Percentiles rank a stretch among this genome's conserved stretches.
Conservation (phyloP, 306 rosid genomes). For the Quercus rubra region DNA sequence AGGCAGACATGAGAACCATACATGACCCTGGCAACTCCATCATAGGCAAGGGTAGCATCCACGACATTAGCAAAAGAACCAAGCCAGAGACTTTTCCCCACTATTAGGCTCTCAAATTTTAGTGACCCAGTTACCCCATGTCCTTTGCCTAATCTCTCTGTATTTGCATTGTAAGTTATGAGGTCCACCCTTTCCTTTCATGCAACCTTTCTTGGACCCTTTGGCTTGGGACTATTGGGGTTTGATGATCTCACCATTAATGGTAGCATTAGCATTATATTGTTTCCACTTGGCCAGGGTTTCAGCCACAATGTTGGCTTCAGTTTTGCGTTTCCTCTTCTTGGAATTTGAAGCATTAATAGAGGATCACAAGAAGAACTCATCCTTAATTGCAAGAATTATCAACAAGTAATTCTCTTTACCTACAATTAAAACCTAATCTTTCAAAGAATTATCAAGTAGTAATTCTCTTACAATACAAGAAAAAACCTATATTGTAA, state of each 20-base stretch:
- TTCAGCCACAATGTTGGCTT: constrained; percentile 59
- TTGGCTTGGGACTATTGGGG: constrained; percentile 60
- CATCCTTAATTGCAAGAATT: too few species aligned
- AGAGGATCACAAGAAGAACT: too few species aligned
- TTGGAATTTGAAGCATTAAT: constrained; percentile 15
- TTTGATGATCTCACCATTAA: constrained; percentile 21
- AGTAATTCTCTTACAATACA: too few species aligned
- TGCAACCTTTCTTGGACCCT: constrained; percentile 97
- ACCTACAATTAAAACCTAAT: too few species aligned
- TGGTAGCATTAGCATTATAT: constrained; percentile 36
- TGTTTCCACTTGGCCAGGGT: constrained; percentile 73
- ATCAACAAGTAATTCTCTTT: too few species aligned
- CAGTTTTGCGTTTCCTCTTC: constrained; percentile 72
- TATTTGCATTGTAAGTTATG: constrained; percentile 63
- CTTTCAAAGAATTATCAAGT: too few species aligned
- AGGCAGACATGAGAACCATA: constrained; percentile 75
- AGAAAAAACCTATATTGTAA: too few species aligned
- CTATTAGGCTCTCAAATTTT: constrained; percentile 82
- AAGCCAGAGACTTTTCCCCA: constrained; percentile 77
- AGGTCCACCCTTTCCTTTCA: constrained; percentile 98
- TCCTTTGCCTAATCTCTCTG: constrained; percentile 95
- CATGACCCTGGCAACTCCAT: constrained; percentile 88
- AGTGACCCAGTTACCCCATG: constrained; percentile 97
- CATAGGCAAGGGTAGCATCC: constrained; percentile 74
- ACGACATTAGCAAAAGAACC: constrained; percentile 66